Evolutionary conservation across 148 eudicot species (phyloP), one percentile per base, ranked within the genome.

Genomic region (Polygonum aviculare): DNA sequence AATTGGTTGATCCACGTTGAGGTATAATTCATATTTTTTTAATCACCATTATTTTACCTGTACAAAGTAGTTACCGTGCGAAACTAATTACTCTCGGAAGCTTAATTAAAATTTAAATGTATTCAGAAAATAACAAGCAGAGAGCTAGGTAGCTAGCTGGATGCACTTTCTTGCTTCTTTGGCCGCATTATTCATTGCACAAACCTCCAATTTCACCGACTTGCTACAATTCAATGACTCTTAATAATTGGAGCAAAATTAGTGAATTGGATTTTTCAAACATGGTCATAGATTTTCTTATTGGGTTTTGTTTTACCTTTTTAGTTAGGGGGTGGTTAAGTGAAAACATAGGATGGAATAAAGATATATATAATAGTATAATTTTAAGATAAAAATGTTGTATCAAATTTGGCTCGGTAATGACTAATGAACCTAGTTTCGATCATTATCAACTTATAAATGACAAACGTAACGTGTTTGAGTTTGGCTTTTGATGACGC

Each of bases 1-100:
- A 91, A 87, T 65, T 94, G 98, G 98, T 77, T 94, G 76, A 82
- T 94, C 41, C 93, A 90, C 65, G 67, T 92, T 45, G 94, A 87
- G 94, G 97, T 92, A 79, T 92, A 79, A 9, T 47, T 45, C 26
- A n/a, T 8, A n/a, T 22, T 0, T 44, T 11, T 45, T 16, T 26
- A 26, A 26, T 26, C 31, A 26, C 31, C 31, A 26, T 26, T 26
- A 1, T 26, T 26, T 26, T 26, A 26, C 31, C 31, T 26, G 31
- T 26, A 26, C 31, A 26, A 26, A 26, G 1, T 26, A 26, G 31
- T 26, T 26, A 26, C 31, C 31, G 31, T 26, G 31, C 31, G 31
- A 26, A 26, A 26, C 31, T 26, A 26, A 26, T 26, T 26, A 26
- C 31, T 26, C 31, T 26, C 31, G 31, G 31, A 26, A 26, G 31